phyloP scores from a whole-genome alignment of 148 eudicot species.

The Talinum fruticosum region DNA sequence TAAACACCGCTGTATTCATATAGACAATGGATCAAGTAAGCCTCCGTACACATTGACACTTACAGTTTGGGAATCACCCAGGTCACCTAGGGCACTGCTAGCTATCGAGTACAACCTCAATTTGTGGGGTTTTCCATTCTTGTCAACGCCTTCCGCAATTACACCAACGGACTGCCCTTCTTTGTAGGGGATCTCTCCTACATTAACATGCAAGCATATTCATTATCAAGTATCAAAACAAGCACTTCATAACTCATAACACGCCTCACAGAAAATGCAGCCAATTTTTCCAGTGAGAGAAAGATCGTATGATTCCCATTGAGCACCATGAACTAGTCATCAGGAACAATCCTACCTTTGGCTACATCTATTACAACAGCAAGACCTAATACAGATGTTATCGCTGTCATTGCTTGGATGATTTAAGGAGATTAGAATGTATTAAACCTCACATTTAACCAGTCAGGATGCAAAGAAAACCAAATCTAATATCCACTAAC shows the following conservation, averaged over 20 bases:
- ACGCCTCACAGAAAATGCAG: neutral
- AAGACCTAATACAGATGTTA: neutral
- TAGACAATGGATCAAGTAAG: neutral
- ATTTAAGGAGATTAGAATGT: neutral
- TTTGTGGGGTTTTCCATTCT: constrained; percentile 98
- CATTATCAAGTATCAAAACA: neutral
- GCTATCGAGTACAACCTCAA: constrained; percentile 95
- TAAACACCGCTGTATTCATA: neutral
- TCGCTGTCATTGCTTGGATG: neutral
- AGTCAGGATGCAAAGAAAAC: neutral
- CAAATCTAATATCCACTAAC: neutral
- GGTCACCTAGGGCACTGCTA: constrained; percentile 97
- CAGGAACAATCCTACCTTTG: neutral
- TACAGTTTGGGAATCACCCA: constrained; percentile 96
- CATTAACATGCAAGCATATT: constrained; percentile 10
- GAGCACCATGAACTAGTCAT: neutral
- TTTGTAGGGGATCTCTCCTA: constrained; percentile 94
- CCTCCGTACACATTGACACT: constrained; percentile 19
- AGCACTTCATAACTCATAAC: neutral
- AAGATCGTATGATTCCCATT: neutral
- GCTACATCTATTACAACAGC: neutral
- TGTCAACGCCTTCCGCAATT: constrained; percentile 89
- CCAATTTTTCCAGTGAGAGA: neutral
- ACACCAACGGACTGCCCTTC: constrained; percentile 98
- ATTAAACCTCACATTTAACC: neutral